phyloP scores from a whole-genome alignment of 1,284 basidiomycete genomes.

The Veloboletus limbatus region DNA sequence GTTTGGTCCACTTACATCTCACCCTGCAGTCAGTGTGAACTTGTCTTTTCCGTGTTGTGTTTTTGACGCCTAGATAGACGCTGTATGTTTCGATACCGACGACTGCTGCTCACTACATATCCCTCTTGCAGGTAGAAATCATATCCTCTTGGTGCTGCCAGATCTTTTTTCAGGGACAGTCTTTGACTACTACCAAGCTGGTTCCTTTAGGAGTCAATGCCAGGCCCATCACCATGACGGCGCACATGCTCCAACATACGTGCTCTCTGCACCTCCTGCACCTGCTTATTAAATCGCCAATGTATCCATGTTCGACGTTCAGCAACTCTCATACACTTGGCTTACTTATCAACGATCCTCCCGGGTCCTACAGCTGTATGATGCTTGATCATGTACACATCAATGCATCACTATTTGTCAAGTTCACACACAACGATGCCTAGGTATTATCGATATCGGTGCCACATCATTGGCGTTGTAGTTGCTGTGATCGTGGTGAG shows the following conservation, averaged over 20 bases:
- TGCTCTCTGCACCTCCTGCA: slow-evolving; percentile 17
- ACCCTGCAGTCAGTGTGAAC: slow-evolving; percentile 16
- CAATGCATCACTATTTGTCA: slow-evolving; percentile 19
- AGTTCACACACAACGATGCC: background rate
- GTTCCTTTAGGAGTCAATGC: slow-evolving; percentile 26
- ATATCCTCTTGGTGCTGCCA: background rate
- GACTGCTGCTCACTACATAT: slow-evolving; percentile 20
- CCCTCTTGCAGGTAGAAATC: slow-evolving; percentile 26
- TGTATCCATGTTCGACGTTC: slow-evolving; percentile 25
- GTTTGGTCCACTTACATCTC: background rate
- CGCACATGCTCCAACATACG: slow-evolving; percentile 7
- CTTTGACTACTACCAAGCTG: slow-evolving; percentile 22
- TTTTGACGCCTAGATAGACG: slow-evolving; percentile 16
- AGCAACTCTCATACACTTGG: slow-evolving; percentile 16
- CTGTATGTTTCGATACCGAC: slow-evolving; percentile 20
- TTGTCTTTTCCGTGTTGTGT: background rate
- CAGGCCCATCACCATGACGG: slow-evolving; percentile 19
- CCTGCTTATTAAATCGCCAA: slow-evolving; percentile 20
- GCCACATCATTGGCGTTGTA: slow-evolving; percentile 17
- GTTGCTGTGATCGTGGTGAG: slow-evolving; percentile 7
- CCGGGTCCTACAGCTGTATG: slow-evolving; percentile 21
- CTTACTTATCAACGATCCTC: slow-evolving; percentile 17
- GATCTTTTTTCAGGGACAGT: slow-evolving; percentile 13
- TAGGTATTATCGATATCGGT: slow-evolving; percentile 4
- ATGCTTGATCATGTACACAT: slow-evolving; percentile 28